Conservation (phyloP, 129 eudicot species). For the Heracleum sosnowskyi region DNA sequence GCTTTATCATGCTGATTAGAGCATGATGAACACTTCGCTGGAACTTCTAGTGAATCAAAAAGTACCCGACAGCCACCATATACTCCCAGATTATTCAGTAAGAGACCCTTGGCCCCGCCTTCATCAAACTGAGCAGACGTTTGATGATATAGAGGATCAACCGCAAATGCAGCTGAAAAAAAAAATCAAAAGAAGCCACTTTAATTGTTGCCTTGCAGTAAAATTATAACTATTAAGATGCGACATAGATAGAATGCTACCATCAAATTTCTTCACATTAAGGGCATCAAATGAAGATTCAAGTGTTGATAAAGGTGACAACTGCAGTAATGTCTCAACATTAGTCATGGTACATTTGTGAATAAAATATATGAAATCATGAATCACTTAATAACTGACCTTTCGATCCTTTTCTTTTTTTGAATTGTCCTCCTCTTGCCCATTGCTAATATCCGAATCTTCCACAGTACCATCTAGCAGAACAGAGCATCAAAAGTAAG, state of each 20-base stretch:
- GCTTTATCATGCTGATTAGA: constrained; percentile 24
- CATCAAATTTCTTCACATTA: constrained; percentile 87
- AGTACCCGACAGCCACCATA: constrained; percentile 74
- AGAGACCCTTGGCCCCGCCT: constrained; percentile 94
- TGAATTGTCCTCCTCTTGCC: constrained; percentile 38
- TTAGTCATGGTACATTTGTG: constrained; percentile 10
- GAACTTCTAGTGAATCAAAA: constrained; percentile 89
- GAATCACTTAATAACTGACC: constrained; percentile 31
- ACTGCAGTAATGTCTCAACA: constrained; percentile 33
- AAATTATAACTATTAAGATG: not conserved
- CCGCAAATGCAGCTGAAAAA: constrained; percentile 65
- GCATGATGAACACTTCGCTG: constrained; percentile 52
- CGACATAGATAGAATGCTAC: constrained; percentile 26
- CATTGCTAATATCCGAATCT: constrained; percentile 33
- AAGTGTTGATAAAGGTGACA: constrained; percentile 76
- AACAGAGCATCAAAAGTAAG: constrained; percentile 9
- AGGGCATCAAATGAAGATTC: constrained; percentile 79
- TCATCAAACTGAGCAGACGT: constrained; percentile 98
- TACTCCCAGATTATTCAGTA: constrained; percentile 84
- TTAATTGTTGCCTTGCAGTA: constrained; percentile 3
- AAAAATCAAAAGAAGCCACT: constrained; percentile 4
- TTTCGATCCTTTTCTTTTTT: constrained; percentile 53
- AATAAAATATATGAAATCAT: too few species aligned
- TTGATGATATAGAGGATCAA: constrained; percentile 96
- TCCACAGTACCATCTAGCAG: constrained; percentile 42